Percentiles rank a stretch among this genome's conserved stretches.
phyloP scores from a whole-genome alignment of 495 filamentous ascomycete genomes.

The Penicillium pancosmium region DNA sequence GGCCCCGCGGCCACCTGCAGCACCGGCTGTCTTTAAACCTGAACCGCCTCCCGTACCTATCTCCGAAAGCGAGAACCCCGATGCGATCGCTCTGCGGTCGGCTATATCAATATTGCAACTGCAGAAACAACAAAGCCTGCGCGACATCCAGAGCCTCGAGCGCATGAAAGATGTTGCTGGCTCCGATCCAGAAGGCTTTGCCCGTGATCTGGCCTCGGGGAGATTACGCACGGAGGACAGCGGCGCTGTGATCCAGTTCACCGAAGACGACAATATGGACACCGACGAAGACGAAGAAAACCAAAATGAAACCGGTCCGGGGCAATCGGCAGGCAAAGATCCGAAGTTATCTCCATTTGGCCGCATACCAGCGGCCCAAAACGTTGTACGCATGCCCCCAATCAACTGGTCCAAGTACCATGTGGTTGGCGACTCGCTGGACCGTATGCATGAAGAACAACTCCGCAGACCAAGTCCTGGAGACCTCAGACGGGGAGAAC shows the following conservation, averaged over 20 bases:
- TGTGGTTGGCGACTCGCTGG: conserved; percentile 75
- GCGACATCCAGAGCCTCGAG: conserved; percentile 68
- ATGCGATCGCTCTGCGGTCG: conserved; percentile 78
- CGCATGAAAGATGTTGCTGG: conserved; percentile 65
- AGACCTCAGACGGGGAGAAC: conserved; percentile 45
- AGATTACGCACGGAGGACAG: conserved; percentile 46
- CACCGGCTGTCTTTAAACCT: conserved; percentile 34
- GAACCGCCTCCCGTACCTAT: conserved; percentile 66
- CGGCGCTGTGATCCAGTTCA: conserved; percentile 43
- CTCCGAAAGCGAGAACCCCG: conserved; percentile 75
- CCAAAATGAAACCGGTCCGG: conserved; percentile 15
- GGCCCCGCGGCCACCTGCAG: conserved; percentile 20
- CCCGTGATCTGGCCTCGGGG: conserved; percentile 60
- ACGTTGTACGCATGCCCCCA: conserved; percentile 77
- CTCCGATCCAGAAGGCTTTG: conserved; percentile 69
- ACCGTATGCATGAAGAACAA: conserved; percentile 83
- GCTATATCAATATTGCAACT: conserved; percentile 82
- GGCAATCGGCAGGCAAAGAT: conserved; percentile 15
- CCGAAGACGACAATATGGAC: conserved; percentile 36
- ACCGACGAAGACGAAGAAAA: conserved; percentile 33
- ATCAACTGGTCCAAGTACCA: conserved; percentile 93
- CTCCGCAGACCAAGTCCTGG: conserved; percentile 61
- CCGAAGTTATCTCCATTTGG: conserved; percentile 41
- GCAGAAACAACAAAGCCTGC: conserved; percentile 73
- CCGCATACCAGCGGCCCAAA: conserved; percentile 75